Conservation (phyloP, 177 flowering plant genomes). For the Vitis hybrid region DNA sequence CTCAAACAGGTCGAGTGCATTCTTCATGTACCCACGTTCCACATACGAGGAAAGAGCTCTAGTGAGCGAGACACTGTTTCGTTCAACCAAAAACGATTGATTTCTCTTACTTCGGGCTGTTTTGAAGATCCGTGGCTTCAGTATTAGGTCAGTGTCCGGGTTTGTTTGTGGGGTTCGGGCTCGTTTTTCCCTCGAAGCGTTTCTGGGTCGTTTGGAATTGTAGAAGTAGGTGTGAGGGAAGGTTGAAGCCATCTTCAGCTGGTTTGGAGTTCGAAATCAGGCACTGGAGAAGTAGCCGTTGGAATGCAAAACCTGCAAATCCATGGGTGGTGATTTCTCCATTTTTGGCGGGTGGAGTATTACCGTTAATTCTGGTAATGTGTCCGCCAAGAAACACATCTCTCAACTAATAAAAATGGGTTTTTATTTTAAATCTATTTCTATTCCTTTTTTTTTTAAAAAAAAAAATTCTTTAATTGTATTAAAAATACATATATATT, state of each 20-base stretch:
- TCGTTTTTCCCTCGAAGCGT: constrained; percentile 4
- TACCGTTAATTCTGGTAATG: too few relatives aligned
- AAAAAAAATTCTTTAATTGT: too few relatives aligned
- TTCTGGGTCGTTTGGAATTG: constrained; percentile 11
- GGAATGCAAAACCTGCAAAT: too few relatives aligned
- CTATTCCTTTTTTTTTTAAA: too few relatives aligned
- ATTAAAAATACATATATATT: too few relatives aligned
- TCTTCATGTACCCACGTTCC: constrained; percentile 38
- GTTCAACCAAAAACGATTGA: not conserved
- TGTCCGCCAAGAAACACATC: too few relatives aligned
- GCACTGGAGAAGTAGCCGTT: not conserved
- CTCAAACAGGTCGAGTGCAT: constrained; percentile 58
- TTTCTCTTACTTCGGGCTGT: not conserved
- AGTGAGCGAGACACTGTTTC: constrained; percentile 11
- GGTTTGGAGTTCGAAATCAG: not conserved
- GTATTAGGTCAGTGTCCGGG: not conserved
- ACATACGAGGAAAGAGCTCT: constrained; percentile 22
- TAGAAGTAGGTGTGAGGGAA: constrained; percentile 11
- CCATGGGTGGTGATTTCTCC: too few relatives aligned
- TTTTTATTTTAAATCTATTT: too few relatives aligned
- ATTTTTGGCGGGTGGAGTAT: too few relatives aligned
- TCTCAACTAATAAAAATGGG: too few relatives aligned
- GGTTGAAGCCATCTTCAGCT: constrained; percentile 10
- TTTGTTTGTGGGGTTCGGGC: not conserved
- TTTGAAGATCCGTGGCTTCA: constrained; percentile 12